Evolutionary conservation across 2,329 filamentous ascomycete genomes (phyloP).

Genomic region (Elsinoe batatas): DNA sequence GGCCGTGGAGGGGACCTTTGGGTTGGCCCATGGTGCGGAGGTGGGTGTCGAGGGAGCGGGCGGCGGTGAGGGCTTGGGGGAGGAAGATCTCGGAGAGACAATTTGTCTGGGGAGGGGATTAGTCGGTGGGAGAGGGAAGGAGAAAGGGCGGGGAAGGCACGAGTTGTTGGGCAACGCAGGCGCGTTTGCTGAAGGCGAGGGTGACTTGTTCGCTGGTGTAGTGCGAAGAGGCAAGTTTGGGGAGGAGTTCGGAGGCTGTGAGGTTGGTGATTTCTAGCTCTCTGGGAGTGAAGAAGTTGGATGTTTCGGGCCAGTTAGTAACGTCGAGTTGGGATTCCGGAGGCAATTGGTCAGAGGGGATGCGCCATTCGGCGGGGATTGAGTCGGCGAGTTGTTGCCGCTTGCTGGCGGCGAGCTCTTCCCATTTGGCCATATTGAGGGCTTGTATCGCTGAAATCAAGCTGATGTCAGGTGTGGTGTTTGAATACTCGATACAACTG

Average conservation of each 20-base stretch:
- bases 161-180: constrained; percentile 46
- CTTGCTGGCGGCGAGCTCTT: constrained; percentile 34
- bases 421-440: constrained; percentile 29
- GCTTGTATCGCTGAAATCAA: not conserved
- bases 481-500: too few relatives aligned
- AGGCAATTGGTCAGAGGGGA: constrained; percentile 45
- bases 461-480: too few relatives aligned
- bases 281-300: constrained; percentile 48
- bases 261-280: constrained; percentile 43
- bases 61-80: constrained; percentile 41
- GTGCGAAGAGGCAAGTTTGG: constrained; percentile 30
- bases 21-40: constrained; percentile 36
- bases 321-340: constrained; percentile 47
- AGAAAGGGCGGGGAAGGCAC: constrained; percentile 22
- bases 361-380: constrained; percentile 50
- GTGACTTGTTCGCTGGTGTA: constrained; percentile 46
- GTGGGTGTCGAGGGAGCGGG: constrained; percentile 44
- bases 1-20: constrained; percentile 56
- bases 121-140: constrained; percentile 11
- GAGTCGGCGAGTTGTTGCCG: constrained; percentile 36
- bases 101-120: constrained; percentile 38
- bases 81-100: constrained; percentile 51
- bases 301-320: constrained; percentile 44
- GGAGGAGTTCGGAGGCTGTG: constrained; percentile 32
- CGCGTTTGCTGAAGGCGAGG: constrained; percentile 45